Percentiles rank a stretch among this genome's conserved stretches.
Evolutionary conservation across 2,329 filamentous ascomycete genomes (phyloP).

Genomic region (Cercospora sp.): DNA sequence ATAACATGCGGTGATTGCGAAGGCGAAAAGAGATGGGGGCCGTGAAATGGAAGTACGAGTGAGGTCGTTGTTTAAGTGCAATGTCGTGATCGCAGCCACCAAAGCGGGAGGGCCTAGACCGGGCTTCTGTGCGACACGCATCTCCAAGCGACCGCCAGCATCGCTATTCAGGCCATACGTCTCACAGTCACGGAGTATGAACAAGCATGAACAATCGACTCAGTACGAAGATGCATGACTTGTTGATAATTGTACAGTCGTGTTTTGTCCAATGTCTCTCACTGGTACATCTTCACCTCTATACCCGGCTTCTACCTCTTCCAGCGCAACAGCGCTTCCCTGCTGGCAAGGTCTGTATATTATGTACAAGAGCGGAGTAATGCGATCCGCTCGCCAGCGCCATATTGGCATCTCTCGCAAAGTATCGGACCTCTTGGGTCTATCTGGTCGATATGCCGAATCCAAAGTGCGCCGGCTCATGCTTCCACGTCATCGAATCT

Average conservation of each 20-base stretch:
- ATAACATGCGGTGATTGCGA: neutral
- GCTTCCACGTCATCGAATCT: neutral
- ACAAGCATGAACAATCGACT: neutral
- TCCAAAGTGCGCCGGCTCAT: neutral
- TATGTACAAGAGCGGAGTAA: conserved; percentile 26
- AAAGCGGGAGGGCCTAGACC: neutral
- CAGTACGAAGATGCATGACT: neutral
- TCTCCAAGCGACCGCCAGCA: neutral
- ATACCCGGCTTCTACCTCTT: neutral
- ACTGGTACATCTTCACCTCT: neutral
- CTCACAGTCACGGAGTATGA: neutral
- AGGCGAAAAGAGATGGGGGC: neutral
- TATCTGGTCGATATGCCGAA: neutral
- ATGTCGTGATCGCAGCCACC: neutral
- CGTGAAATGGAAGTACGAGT: neutral
- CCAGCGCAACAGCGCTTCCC: neutral
- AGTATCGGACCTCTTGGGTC: neutral
- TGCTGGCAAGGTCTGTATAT: neutral
- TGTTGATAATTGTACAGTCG: neutral
- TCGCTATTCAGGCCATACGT: neutral
- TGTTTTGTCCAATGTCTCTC: neutral
- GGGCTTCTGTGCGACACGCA: neutral
- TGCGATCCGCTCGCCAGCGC: neutral
- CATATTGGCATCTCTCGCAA: neutral
- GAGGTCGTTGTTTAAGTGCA: neutral